Conservation (phyloP, 495 filamentous ascomycete genomes). For the Aspergillus panamensis region DNA sequence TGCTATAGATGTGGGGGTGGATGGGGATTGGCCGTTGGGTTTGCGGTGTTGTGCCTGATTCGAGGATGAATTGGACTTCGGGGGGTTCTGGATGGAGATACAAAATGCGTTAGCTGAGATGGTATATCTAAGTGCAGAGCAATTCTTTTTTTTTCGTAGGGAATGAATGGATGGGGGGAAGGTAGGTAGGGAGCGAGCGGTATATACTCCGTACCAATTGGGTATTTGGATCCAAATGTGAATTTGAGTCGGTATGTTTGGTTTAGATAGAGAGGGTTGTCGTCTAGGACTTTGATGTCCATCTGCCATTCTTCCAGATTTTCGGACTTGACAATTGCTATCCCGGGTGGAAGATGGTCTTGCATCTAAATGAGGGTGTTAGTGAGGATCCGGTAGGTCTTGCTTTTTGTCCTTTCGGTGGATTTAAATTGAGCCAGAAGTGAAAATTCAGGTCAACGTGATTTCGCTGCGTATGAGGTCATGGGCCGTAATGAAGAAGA, state of each 20-base stretch:
- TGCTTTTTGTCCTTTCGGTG: background rate
- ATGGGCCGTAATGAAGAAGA: background rate
- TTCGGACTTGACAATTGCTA: slow-evolving; percentile 73
- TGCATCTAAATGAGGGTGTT: slow-evolving; percentile 31
- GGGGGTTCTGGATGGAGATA: slow-evolving; percentile 63
- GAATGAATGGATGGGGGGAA: background rate
- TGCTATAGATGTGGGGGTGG: slow-evolving; percentile 96
- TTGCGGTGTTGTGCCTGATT: slow-evolving; percentile 42
- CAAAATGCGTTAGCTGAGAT: background rate
- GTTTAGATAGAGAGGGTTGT: slow-evolving; percentile 82
- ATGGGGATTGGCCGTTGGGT: slow-evolving; percentile 74
- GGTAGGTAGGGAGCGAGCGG: background rate
- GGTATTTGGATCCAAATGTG: slow-evolving; percentile 76
- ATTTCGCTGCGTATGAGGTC: too few relatives aligned
- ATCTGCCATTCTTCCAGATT: slow-evolving; percentile 88
- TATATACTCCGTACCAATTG: slow-evolving; percentile 79
- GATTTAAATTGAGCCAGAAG: background rate
- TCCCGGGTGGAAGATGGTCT: slow-evolving; percentile 60
- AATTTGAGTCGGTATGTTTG: slow-evolving; percentile 86
- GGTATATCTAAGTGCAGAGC: background rate
- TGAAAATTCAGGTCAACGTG: background rate
- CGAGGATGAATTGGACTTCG: slow-evolving; percentile 80
- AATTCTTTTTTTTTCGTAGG: background rate
- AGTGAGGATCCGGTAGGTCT: background rate
- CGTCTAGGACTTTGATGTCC: slow-evolving; percentile 86